phyloP scores from a whole-genome alignment of 768 basidiomycete genomes.

The Russula emetica region DNA sequence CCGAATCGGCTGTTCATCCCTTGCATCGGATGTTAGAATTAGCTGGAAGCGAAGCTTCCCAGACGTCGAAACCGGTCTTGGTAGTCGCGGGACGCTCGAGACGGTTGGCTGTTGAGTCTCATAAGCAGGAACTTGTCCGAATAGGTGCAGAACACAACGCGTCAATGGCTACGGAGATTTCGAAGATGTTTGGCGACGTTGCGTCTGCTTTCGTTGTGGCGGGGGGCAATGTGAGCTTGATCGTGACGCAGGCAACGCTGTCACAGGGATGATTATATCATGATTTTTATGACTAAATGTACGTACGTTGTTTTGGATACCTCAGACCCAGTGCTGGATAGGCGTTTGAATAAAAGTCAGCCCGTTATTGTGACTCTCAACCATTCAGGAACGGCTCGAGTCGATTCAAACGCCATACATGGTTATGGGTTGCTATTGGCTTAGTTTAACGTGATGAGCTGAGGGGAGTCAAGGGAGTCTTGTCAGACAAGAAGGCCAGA shows the following conservation, averaged over 20 bases:
- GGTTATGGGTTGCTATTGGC: too few species aligned
- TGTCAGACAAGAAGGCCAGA: too few species aligned
- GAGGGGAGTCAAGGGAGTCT: too few species aligned
- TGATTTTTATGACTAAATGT: too few species aligned
- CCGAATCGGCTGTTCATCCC: conserved; percentile 47
- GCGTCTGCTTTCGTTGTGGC: conserved; percentile 62
- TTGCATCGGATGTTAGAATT: conserved; percentile 53
- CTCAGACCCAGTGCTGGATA: too few species aligned
- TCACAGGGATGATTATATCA: background rate
- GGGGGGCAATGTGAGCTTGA: conserved; percentile 46
- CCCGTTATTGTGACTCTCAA: too few species aligned
- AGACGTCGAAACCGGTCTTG: conserved; percentile 48
- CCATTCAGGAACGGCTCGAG: too few species aligned
- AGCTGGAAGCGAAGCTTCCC: conserved; percentile 33
- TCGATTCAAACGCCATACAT: too few species aligned
- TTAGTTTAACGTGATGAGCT: too few species aligned
- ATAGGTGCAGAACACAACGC: conserved; percentile 42
- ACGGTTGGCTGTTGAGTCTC: conserved; percentile 57
- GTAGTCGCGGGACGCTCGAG: conserved; percentile 72
- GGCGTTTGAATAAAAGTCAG: too few species aligned
- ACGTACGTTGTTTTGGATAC: too few species aligned
- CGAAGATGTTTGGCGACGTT: conserved; percentile 73
- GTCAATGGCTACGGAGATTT: conserved; percentile 50
- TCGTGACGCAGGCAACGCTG: conserved; percentile 51
- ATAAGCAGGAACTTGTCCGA: conserved; percentile 53